Base-by-base conservation (phyloP, 2,329 filamentous ascomycete genomes). In the Neurospora sp. region DNA sequence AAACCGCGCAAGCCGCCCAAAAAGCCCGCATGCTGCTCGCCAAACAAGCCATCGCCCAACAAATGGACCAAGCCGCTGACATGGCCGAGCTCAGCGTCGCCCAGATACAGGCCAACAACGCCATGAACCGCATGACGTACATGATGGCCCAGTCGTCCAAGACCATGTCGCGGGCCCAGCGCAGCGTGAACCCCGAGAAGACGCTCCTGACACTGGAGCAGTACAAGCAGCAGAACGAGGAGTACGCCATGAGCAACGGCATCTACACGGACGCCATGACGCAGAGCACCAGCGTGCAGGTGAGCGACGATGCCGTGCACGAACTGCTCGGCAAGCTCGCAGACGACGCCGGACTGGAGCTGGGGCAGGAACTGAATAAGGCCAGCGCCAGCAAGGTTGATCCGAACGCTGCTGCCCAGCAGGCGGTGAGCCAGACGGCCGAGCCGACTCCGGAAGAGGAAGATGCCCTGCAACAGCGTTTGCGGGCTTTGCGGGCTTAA, bases 261-360 rank as follows among this genome's bases (percentile, higher is more conserved):
- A 93, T 94, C 81, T 96, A 96, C 81, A 92, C 95, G 80, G 93
- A 94, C 77, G 92, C 93, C 71, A 95, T 94, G 72, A 89, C 87
- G 28, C 90, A 91, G 72, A 91, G 91, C 43, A 96, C 93, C 1
- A 79, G 92, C 80, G 76, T 90, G 83, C 78, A 92, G 84, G 79
- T 94, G 82, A 82, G 92, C 83, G 81, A 97, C 78, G 93, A 96
- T 75, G 93, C 94, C 74, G 93, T 97, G 1, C 93, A 97, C 79
- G 89, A 93, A 74, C 82, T 97, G 72, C 91, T 97, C 81, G 90
- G 88, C 73, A 91, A 96, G 81, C 88, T 96, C 62, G 93, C 93
- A 73, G 93, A 97, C 79, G 93, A 96, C 79, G 93, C 92, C 10
- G 93, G 93, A 69, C 87, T 97, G 68, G 91, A 96, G 80, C 84